Conservation (phyloP, 129 eudicot genomes). For the Flaveria trinervia region DNA sequence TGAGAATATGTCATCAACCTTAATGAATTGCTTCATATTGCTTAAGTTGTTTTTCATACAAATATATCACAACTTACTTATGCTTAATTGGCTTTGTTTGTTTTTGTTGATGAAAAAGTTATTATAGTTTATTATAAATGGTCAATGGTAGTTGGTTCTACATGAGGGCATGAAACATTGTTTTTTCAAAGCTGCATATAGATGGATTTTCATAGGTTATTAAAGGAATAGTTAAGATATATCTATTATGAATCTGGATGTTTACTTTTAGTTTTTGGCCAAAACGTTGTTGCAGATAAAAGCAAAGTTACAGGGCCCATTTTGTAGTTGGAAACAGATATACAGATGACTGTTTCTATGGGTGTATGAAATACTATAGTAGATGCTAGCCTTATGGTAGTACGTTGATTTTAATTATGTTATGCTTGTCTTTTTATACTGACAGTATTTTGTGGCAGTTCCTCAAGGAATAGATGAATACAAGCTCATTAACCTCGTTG, state of each 20-base stretch:
- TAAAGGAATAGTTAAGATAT: background rate
- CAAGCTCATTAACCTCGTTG: constrained; percentile 97
- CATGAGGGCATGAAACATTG: background rate
- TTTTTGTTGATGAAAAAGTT: constrained; percentile 4
- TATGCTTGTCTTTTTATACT: constrained; percentile 1
- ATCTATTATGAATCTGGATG: background rate
- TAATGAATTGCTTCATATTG: constrained; percentile 7
- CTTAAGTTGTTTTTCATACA: background rate
- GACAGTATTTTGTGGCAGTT: constrained; percentile 50
- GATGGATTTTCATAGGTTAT: background rate
- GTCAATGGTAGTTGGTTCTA: background rate
- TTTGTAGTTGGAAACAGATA: background rate
- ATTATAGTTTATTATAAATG: background rate
- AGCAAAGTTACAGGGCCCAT: background rate
- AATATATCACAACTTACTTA: background rate
- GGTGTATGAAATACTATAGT: background rate
- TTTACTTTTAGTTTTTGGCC: background rate
- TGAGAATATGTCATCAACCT: constrained; percentile 53
- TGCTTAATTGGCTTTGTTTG: background rate
- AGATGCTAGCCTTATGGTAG: background rate
- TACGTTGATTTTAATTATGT: background rate
- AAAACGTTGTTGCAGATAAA: background rate
- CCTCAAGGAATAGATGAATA: constrained; percentile 96
- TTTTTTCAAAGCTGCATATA: background rate
- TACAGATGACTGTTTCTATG: background rate